Base-by-base conservation (phyloP, 2,329 filamentous ascomycete species). In the Sclerotinia borealis region DNA sequence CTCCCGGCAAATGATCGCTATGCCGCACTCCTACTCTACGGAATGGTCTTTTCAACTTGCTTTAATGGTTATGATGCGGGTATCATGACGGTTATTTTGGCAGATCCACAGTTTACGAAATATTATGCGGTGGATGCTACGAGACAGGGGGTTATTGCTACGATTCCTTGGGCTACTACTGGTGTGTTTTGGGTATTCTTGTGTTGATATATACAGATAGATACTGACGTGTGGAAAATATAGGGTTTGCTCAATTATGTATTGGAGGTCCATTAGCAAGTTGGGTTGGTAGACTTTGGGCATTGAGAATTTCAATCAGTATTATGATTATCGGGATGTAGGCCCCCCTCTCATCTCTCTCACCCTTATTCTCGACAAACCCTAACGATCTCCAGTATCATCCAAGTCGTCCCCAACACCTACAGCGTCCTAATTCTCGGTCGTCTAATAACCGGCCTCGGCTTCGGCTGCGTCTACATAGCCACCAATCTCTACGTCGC, bases 21-120 rank as follows among this genome's bases (percentile, higher is more conserved):
- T 68, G 76, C 75, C 45, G 70, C 70, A 13, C 54, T 72, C 9
- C 65, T 73, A 65, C 68, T 72, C 27, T 75, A 76, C 69, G 76
- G 76, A 52, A 77, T 78, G 73, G 72, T 77, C 15, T 76, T 77
- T 54, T 68, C 72, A 8, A 77, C 74, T 9, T 77, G 75, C 59
- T 78, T 78, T 68, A 77, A 78, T 68, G 77, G 76, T 3, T 78
- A 78, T 58, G 77, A 78, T 72, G 75, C 75, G 22, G 72, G 71
- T 15, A 77, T 79, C 61, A 78, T 78, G 76, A 77, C 76, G 1
- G 76, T 78, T 55, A 79, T 79, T 61, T 63, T 79, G 59, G 76
- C 77, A 4, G 77, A 79, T 63, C 68, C 76, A 25, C 76, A 78
- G 59, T 79, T 79, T 63, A 77, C 70, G 17, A 63, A 72, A 3